These are phyloP conservation scores for Lepidium sativum DNA, from an alignment of 345 rosid genomes.

Conservation along the genomic window DNA sequence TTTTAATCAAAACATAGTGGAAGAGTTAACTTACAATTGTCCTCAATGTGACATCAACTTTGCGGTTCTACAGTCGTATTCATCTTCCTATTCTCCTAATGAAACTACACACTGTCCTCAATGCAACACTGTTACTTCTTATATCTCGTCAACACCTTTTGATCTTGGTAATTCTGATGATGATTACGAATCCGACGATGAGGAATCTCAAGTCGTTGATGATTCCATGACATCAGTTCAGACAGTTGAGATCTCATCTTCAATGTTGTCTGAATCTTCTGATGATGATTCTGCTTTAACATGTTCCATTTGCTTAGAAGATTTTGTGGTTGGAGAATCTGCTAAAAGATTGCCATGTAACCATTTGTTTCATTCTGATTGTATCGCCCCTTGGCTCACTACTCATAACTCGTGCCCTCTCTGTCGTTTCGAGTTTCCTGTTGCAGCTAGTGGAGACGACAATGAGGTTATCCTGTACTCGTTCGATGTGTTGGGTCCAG, in stretches of 20 bases:
- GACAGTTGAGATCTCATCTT: conserved; percentile 28
- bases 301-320: conserved; percentile 39
- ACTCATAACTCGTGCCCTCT: conserved; percentile 41
- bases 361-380: conserved; percentile 38
- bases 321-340: conserved; percentile 22
- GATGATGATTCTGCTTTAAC: conserved; percentile 10
- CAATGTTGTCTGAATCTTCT: neutral
- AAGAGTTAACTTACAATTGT: conserved; percentile 31
- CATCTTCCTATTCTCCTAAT: neutral
- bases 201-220: conserved; percentile 14
- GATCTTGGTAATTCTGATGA: neutral
- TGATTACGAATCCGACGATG: conserved; percentile 21
- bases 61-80: conserved; percentile 13
- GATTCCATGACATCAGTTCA: neutral
- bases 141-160: neutral
- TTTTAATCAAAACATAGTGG: neutral
- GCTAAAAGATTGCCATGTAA: conserved; percentile 40
- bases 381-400: conserved; percentile 40
- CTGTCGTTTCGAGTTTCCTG: conserved; percentile 34
- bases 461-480: too few relatives aligned
- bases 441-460: neutral
- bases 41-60: conserved; percentile 35
- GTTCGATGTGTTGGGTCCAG: neutral
- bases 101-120: conserved; percentile 21
- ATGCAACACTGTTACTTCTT: conserved; percentile 6